Evolutionary conservation across 2,329 filamentous ascomycete species (phyloP), one percentile per base, ranked within the genome.

Genomic region (Xylaria sp.): DNA sequence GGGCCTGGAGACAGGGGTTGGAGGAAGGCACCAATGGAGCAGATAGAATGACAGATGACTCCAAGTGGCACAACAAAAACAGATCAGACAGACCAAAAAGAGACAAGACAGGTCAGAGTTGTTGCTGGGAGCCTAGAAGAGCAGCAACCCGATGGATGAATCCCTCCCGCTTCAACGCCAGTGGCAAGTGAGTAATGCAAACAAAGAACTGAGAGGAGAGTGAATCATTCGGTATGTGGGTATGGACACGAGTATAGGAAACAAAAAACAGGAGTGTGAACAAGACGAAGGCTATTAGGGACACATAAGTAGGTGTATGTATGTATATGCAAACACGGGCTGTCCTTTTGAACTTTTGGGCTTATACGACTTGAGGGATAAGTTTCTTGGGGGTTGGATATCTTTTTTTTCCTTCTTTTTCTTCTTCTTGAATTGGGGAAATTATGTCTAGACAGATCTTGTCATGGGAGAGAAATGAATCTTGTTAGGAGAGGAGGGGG

Each of bases 121-220:
- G 45, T 17, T 25, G 58, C 47, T 50, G 49, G 72, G 64, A 74
- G 72, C 71, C 71, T 73, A 61, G 65, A 68, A 31, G 28, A 31
- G 9, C 37, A 40, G 43, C 71, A 66, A 65, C 69, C 47, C 49
- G 57, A 62, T 56, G 63, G 70, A 71, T 70, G 70, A 69, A 68
- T 71, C 67, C 67, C 69, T 59, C 38, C 59, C 43, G 54, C 63
- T 68, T 65, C 67, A 71, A 67, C 65, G 61, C 56, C 63, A 54
- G 66, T 71, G 71, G 72, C 72, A 71, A 71, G 70, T 68, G 69
- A 65, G 68, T 54, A 69, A 69, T 65, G 45, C 62, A 64, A 62
- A 64, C 45, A 68, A 69, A 67, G 61, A 57, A 69, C 19, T 68
- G 68, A 70, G 68, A 23, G 68, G 68, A 68, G 68, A 70, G 55